These are phyloP conservation scores for Coemansia sp. DNA, from an alignment of 192 early-diverging fungal genomes.

Conservation along the genomic window DNA sequence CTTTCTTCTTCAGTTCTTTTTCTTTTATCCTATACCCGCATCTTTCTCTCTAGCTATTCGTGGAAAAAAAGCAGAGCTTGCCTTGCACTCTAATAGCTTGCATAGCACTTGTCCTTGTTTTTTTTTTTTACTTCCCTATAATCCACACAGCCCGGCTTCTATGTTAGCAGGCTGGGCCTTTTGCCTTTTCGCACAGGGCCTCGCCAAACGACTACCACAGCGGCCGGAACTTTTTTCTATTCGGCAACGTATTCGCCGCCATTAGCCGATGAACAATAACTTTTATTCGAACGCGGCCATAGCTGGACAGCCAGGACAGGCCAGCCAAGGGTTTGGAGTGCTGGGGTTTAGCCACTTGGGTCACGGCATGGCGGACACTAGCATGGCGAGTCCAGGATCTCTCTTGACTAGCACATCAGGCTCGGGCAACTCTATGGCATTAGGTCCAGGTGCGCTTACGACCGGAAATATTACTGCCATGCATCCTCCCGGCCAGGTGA, in stretches of 20 bases:
- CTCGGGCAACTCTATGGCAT: background rate
- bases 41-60: background rate
- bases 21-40: background rate
- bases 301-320: background rate
- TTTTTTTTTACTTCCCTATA: background rate
- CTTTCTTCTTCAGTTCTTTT: background rate
- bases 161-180: conserved; percentile 8
- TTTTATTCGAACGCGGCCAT: conserved; percentile 9
- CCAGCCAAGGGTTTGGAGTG: conserved; percentile 28
- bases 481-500: conserved; percentile 13
- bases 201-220: conserved; percentile 9
- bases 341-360: conserved; percentile 38
- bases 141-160: background rate
- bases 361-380: conserved; percentile 13
- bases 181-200: conserved; percentile 9
- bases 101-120: background rate
- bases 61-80: background rate
- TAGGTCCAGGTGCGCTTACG: background rate
- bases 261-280: conserved; percentile 17
- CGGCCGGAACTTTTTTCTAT: background rate
- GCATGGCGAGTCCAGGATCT: background rate
- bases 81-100: background rate
- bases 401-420: background rate
- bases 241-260: background rate
- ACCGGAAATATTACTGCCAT: conserved; percentile 18